A percentile compares a stretch with the other conserved stretches of the same genome.
Evolutionary conservation across 768 basidiomycete species (phyloP).

Genomic region (Rhizopogon sp.): DNA sequence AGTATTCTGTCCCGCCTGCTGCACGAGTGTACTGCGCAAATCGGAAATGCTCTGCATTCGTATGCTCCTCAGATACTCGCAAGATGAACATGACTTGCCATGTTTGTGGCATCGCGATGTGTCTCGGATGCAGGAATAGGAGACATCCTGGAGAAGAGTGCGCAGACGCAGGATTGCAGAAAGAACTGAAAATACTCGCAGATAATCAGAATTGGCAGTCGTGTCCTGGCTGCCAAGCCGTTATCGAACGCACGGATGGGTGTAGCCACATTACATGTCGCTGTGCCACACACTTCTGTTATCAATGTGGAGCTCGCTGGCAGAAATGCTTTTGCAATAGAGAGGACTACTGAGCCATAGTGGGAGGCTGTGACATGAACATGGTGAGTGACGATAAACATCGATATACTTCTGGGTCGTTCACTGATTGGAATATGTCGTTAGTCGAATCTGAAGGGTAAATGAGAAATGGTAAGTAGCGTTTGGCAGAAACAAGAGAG

Average conservation of each 20-base stretch:
- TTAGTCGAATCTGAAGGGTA: neutral
- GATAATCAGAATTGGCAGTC: constrained; percentile 48
- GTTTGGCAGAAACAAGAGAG: neutral
- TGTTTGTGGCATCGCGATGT: constrained; percentile 36
- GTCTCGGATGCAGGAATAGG: constrained; percentile 42
- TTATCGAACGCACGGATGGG: constrained; percentile 50
- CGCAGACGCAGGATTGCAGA: constrained; percentile 33
- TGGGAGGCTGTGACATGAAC: neutral
- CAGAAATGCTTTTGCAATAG: constrained; percentile 3
- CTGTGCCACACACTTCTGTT: constrained; percentile 29
- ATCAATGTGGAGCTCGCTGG: constrained; percentile 14
- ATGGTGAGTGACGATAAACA: neutral
- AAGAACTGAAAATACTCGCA: constrained; percentile 45
- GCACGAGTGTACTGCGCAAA: constrained; percentile 47
- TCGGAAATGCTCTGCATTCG: constrained; percentile 45
- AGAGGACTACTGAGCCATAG: neutral
- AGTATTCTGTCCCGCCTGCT: constrained; percentile 38
- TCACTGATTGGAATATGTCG: neutral
- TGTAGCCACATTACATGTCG: constrained; percentile 59
- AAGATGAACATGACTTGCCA: constrained; percentile 29
- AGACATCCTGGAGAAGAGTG: constrained; percentile 39
- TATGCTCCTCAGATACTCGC: constrained; percentile 28
- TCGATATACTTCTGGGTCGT: neutral
- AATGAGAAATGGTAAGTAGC: too few species aligned
- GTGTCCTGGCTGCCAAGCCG: constrained; percentile 50